Base-by-base conservation (phyloP, 305 asterid species). In the Stenogyne calaminthoides region DNA sequence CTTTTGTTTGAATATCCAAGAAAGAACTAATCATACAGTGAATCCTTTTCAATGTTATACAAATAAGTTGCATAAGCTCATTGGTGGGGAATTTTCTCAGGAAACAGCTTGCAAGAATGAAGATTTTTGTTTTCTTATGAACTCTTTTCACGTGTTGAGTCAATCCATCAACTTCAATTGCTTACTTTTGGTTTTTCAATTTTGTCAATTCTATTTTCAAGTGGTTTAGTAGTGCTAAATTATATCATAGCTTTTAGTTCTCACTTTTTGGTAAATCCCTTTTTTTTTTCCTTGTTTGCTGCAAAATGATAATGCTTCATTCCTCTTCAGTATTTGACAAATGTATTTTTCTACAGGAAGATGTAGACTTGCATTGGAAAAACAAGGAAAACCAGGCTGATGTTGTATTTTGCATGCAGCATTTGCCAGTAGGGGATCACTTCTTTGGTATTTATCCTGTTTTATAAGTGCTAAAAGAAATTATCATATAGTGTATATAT, bases 391-490 rank as follows among this genome's bases (percentile, higher is more conserved):
- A 84, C 77, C 81, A 82, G 77, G 98, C 94, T 39, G 99, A 94
- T 84, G 81, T 92, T 40, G 92, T 89, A 78, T 86, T 88, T 76
- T 94, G 98, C 88, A 88, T 90, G 96, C 97, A 90, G 76, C 92
- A 92, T 80, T 90, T 94, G 83, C 98, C 96, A 76, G 99, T 94
- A 82, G 22, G 80, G 47, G 54, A 58, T 71, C 51, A 58, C 9
- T 22, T 16, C 10, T 3, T 16, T 19, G 12, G 71, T 29, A 44
- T 64, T 78, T 71, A 39, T 77, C 29, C 39, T 72, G 42, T 51
- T 69, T 9, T 20, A 15, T 64, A 15, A 47, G 72, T 73, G 52
- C 59, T 39, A 63, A 22, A 61, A 37, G 56, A 73, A 20, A 57
- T n/a, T 68, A 29, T 37, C 15, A 49, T 8, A 15, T n/a, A 14